A percentile compares a stretch with the other conserved stretches of the same genome.
Evolutionary conservation across 202 grass and related monocot genomes (phyloP).

Genomic region (Panicum virgatum): DNA sequence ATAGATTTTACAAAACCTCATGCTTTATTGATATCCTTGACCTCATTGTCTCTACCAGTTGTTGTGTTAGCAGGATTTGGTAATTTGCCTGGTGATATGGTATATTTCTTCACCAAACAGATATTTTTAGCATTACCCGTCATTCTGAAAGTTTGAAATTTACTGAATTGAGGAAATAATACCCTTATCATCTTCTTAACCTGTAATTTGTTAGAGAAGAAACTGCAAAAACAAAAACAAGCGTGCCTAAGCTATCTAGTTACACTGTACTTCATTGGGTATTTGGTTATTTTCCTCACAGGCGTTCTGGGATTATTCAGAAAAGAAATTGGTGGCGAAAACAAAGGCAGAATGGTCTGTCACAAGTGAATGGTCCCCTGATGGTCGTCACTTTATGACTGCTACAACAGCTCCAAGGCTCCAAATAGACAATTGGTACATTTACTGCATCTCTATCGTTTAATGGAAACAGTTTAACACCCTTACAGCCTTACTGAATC

Average conservation of each 20-base stretch:
- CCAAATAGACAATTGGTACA: conserved; percentile 90
- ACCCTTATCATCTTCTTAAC: not conserved
- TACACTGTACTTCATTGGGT: conserved; percentile 18
- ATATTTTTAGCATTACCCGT: conserved; percentile 14
- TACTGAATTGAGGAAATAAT: conserved; percentile 11
- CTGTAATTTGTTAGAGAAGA: not conserved
- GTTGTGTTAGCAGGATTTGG: conserved; percentile 93
- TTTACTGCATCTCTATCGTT: conserved; percentile 29
- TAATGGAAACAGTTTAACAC: conserved; percentile 36
- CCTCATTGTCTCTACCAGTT: conserved; percentile 60
- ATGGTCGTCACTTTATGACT: conserved; percentile 94
- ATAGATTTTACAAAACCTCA: conserved; percentile 16
- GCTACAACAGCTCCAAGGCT: conserved; percentile 93
- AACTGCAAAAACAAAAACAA: not conserved
- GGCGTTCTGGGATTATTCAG: conserved; percentile 91
- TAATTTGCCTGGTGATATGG: conserved; percentile 98
- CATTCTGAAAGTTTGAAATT: not conserved
- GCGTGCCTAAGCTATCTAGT: not conserved
- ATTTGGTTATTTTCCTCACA: conserved; percentile 31
- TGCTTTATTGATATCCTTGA: conserved; percentile 47
- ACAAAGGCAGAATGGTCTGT: conserved; percentile 98
- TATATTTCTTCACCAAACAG: conserved; percentile 35
- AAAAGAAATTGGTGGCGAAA: conserved; percentile 78
- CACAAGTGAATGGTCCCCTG: conserved; percentile 91
- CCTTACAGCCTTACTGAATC: too few relatives aligned